Conservation (phyloP, 139 green algal genomes). For the Chlorella sp. region DNA sequence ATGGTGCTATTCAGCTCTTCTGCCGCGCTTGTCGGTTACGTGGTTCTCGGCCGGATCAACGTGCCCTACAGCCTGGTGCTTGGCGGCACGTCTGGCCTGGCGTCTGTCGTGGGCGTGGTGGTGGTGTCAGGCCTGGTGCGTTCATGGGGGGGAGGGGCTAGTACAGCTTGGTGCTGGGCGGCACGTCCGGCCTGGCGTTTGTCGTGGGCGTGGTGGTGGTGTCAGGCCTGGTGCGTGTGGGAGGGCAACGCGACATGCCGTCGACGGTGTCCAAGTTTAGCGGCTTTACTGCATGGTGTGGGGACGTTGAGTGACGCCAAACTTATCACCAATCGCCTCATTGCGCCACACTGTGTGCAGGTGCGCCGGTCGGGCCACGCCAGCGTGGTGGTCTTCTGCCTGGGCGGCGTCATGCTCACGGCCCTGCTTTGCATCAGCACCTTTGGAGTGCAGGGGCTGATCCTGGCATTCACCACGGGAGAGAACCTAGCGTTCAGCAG, state of each 20-base stretch:
- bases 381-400: conserved; percentile 23
- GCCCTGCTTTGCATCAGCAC: conserved; percentile 8
- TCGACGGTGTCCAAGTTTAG: not conserved
- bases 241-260: not conserved
- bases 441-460: conserved; percentile 10
- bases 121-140: conserved; percentile 5
- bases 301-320: not conserved
- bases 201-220: not conserved
- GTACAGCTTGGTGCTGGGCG: too few species aligned
- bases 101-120: conserved; percentile 11
- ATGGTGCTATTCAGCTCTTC: conserved; percentile 54
- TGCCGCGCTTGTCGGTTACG: conserved; percentile 43
- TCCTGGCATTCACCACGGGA: not conserved
- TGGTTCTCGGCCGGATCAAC: conserved; percentile 38
- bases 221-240: not conserved
- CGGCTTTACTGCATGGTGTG: conserved; percentile 6
- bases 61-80: conserved; percentile 15
- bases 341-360: not conserved
- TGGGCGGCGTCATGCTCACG: conserved; percentile 18
- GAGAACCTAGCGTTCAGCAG: not conserved
- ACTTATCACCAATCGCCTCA: not conserved
- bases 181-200: not conserved
- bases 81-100: conserved; percentile 1
- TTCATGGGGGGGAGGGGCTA: too few species aligned
- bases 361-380: conserved; percentile 4